phyloP scores from a whole-genome alignment of 1,139 yeast species.

The Taiozyma sp. region DNA sequence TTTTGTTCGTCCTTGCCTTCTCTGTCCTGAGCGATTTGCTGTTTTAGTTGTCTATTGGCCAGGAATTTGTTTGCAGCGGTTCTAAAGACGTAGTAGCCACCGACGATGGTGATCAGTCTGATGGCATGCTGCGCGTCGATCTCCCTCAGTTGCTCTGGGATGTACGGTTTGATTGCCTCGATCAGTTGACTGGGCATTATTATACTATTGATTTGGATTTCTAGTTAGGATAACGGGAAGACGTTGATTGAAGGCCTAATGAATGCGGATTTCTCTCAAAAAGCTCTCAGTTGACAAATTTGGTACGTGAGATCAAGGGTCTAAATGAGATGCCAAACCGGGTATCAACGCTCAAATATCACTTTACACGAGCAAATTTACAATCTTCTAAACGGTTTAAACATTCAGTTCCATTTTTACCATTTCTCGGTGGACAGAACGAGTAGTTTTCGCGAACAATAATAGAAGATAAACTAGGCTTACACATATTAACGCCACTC shows the following conservation, averaged over 20 bases:
- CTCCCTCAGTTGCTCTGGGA: conserved; percentile 17
- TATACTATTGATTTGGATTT: background rate
- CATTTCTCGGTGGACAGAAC: background rate
- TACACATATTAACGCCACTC: background rate
- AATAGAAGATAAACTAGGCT: background rate
- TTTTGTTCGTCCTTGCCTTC: conserved; percentile 29
- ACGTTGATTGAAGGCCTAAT: background rate
- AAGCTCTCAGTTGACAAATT: background rate
- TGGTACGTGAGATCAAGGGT: background rate
- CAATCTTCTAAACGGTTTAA: background rate
- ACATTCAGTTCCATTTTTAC: background rate
- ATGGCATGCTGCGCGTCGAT: conserved; percentile 32
- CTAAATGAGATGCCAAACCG: background rate
- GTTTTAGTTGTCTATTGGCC: conserved; percentile 46
- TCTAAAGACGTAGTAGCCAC: conserved; percentile 42
- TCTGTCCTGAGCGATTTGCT: conserved; percentile 46
- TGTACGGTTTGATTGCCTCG: conserved; percentile 5
- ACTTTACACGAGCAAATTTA: no score
- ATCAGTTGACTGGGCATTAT: background rate
- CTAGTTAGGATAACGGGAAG: background rate
- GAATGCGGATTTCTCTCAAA: background rate
- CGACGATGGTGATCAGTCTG: conserved; percentile 38
- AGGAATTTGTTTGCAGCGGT: conserved; percentile 36
- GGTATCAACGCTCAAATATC: background rate
- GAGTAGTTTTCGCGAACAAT: background rate